These are phyloP conservation scores for Chalciporus chontae DNA, from an alignment of 768 basidiomycete species.

Conservation along the genomic window DNA sequence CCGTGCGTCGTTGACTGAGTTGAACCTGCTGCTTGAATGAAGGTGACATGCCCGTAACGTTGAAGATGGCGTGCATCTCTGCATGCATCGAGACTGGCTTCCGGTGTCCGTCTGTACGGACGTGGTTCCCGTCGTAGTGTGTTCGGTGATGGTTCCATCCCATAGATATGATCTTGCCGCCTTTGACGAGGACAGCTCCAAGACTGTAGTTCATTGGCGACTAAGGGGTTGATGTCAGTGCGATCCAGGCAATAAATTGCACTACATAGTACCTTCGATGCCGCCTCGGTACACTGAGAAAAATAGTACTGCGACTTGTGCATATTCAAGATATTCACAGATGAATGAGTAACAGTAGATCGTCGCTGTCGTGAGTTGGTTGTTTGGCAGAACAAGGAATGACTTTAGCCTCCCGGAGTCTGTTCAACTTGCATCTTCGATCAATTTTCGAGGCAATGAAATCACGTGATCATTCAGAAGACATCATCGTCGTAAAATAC, in stretches of 20 bases:
- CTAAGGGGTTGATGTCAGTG: slow-evolving; percentile 18
- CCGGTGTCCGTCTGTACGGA: slow-evolving; percentile 35
- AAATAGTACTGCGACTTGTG: slow-evolving; percentile 48
- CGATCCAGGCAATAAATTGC: neutral
- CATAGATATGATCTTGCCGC: slow-evolving; percentile 50
- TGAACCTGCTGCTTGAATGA: slow-evolving; percentile 54
- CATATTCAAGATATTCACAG: neutral
- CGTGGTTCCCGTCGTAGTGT: slow-evolving; percentile 47
- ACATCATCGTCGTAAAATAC: neutral
- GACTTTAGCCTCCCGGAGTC: too few relatives aligned
- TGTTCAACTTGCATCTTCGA: neutral
- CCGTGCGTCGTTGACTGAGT: slow-evolving; percentile 31
- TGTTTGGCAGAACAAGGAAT: too few relatives aligned
- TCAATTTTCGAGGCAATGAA: neutral
- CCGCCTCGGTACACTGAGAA: slow-evolving; percentile 47
- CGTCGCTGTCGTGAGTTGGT: neutral
- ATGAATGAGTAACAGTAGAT: neutral
- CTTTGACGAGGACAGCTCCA: slow-evolving; percentile 38
- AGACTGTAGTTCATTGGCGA: slow-evolving; percentile 44
- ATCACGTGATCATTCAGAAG: neutral
- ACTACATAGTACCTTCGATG: slow-evolving; percentile 34
- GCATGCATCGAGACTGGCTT: slow-evolving; percentile 50
- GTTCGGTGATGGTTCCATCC: slow-evolving; percentile 55
- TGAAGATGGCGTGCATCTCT: slow-evolving; percentile 59
- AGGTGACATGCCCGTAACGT: slow-evolving; percentile 46